phyloP scores from a whole-genome alignment of 257 asterid species.

The Scutellaria baicalensis region DNA sequence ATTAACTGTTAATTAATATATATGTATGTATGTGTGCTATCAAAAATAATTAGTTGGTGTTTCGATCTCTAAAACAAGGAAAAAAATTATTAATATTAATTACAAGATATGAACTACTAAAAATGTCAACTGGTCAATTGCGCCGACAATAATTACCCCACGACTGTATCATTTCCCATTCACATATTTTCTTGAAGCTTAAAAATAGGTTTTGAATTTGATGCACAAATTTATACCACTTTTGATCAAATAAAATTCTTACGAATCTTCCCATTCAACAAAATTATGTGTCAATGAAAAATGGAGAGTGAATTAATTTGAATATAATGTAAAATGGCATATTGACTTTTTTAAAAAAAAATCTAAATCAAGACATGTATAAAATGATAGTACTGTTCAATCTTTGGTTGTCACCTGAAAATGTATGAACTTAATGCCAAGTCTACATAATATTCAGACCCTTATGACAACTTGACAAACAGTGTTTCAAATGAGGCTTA shows the following conservation, averaged over 20 bases:
- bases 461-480: conserved; percentile 19
- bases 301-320: too few relatives aligned
- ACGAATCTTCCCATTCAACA: background rate
- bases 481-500: background rate
- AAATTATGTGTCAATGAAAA: background rate
- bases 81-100: too few relatives aligned
- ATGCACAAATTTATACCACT: background rate
- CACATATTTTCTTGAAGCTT: conserved; percentile 1
- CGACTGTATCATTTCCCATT: conserved; percentile 6
- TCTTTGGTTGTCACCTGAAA: conserved; percentile 12
- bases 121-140: conserved; percentile 27
- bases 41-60: too few relatives aligned
- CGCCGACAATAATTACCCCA: conserved; percentile 27
- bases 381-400: background rate
- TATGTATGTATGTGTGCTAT: too few relatives aligned
- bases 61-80: too few relatives aligned
- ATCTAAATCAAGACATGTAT: conserved; percentile 3
- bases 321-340: background rate
- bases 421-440: conserved; percentile 31
- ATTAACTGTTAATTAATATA: too few relatives aligned
- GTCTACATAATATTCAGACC: conserved; percentile 7
- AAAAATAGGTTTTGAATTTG: conserved; percentile 3
- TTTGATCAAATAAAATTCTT: background rate
- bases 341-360: conserved; percentile 3
- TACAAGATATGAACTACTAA: background rate